Evolutionary conservation across 2,329 filamentous ascomycete species (phyloP), one percentile per base, ranked within the genome.

Genomic region (Cladobotryum mycophilum): DNA sequence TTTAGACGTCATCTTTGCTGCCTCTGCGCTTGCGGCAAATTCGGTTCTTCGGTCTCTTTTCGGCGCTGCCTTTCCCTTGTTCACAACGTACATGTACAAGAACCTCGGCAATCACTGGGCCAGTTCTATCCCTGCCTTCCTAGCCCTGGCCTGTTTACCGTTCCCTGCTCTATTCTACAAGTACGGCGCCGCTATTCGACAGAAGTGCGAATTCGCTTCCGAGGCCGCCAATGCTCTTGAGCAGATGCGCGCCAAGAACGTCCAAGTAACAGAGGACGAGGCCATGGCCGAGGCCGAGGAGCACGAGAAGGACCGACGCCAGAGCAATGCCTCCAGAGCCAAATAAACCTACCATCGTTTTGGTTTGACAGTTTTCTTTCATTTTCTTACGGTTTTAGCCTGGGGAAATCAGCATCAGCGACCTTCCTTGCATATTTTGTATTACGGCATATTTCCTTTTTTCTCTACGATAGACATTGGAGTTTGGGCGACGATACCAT

Each of bases 131-230:
- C 87, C 86, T 0, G 88, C 82, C 1, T 91, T 92, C 69, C 72
- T 92, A 3, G 80, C 86, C 0, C 65, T 90, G 3, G 77, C 76
- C 11, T 90, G 86, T 66, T 72, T 89, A 15, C 86, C 88, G 0
- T 85, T 88, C 61, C 87, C 88, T 0, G 85, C 87, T 66, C 65
- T 92, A 14, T 88, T 92, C 67, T 88, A 87, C 70, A 82, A 78
- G 58, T 89, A 88, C 64, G 87, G 87, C 55, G 25, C 61, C 35
- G 46, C 47, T 9, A 85, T 91, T 58, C 76, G 86, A 18, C 70
- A 76, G 64, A 79, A 75, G 61, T 89, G 86, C 75, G 84, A 85
- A 70, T 90, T 79, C 61, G 81, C 86, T 5, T 76, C 80, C 9
- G 78, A 88, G 66, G 80, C 85, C 6, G 82, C 84, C 30, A 74